These are phyloP conservation scores for Gossypioides kirkii DNA, from an alignment of 345 rosid genomes.

Conservation along the genomic window DNA sequence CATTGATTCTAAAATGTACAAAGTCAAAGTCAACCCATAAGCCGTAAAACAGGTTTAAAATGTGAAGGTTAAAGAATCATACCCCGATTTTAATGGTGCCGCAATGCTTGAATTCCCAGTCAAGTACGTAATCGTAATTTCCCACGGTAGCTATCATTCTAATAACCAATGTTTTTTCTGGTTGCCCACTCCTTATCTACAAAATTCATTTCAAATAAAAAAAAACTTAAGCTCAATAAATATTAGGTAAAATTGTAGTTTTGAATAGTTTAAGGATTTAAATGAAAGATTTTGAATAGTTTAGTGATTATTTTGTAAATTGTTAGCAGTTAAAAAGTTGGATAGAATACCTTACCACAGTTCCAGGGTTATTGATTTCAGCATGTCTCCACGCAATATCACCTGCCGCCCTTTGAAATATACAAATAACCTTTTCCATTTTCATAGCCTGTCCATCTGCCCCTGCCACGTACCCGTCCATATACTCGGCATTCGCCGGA, in stretches of 20 bases:
- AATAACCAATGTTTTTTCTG: conserved; percentile 58
- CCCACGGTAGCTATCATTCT: conserved; percentile 77
- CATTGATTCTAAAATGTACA: too few species aligned
- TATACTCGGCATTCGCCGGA: conserved; percentile 48
- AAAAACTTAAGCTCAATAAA: neutral
- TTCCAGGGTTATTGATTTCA: conserved; percentile 64
- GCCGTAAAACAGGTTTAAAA: too few species aligned
- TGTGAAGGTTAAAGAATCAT: conserved; percentile 6
- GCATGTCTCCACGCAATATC: conserved; percentile 64
- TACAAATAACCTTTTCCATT: conserved; percentile 44
- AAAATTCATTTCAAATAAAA: neutral
- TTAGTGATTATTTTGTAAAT: accelerated
- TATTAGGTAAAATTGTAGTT: neutral
- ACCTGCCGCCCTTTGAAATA: conserved; percentile 61
- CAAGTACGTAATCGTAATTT: conserved; percentile 72
- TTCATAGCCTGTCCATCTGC: conserved; percentile 55
- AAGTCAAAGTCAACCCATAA: too few species aligned
- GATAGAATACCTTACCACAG: conserved; percentile 40
- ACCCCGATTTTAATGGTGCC: conserved; percentile 69
- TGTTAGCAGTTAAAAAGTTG: neutral
- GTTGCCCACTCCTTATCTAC: conserved; percentile 65
- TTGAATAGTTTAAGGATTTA: too few species aligned
- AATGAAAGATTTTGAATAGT: too few species aligned
- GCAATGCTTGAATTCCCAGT: conserved; percentile 72
- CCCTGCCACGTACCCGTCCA: conserved; percentile 56